A percentile compares a stretch with the other conserved stretches of the same genome.
Evolutionary conservation across 495 filamentous ascomycete species (phyloP).

Genomic region (Letharia lupina): DNA sequence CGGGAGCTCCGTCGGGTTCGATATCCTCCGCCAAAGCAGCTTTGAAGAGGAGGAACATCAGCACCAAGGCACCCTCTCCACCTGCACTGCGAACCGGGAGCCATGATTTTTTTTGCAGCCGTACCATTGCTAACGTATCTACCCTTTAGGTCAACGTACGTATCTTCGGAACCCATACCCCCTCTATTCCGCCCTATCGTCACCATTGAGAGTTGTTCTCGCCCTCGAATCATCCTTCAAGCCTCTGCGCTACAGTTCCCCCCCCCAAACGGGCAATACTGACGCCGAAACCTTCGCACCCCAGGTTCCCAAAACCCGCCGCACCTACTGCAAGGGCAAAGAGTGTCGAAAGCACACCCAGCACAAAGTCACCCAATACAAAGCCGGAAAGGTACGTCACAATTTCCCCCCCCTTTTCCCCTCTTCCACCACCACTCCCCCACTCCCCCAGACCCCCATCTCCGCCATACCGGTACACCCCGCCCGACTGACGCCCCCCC

Average conservation of each 20-base stretch:
- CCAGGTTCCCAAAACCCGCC: conserved; percentile 82
- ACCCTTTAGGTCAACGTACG: conserved; percentile 17
- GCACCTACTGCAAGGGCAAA: conserved; percentile 92
- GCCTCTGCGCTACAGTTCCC: neutral
- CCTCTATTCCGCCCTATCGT: neutral
- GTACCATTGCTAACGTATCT: conserved; percentile 18
- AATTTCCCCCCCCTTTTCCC: neutral
- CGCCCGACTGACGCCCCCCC: neutral
- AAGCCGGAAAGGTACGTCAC: conserved; percentile 72
- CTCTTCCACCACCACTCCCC: neutral
- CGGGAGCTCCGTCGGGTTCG: neutral
- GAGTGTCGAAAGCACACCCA: conserved; percentile 56
- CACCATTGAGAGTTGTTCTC: neutral
- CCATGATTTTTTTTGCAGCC: neutral
- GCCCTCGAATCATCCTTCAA: neutral
- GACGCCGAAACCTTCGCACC: too few relatives aligned
- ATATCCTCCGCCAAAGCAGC: neutral
- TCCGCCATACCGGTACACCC: conserved; percentile 6
- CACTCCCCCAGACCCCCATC: conserved; percentile 2
- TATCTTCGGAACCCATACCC: neutral
- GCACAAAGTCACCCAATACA: conserved; percentile 76
- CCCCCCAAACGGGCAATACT: neutral
- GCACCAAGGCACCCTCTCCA: neutral
- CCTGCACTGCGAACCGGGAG: neutral
- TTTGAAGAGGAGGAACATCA: neutral